Evolutionary conservation across 106 monocot genomes (phyloP).

Genomic region (Dioscorea dumetorum): DNA sequence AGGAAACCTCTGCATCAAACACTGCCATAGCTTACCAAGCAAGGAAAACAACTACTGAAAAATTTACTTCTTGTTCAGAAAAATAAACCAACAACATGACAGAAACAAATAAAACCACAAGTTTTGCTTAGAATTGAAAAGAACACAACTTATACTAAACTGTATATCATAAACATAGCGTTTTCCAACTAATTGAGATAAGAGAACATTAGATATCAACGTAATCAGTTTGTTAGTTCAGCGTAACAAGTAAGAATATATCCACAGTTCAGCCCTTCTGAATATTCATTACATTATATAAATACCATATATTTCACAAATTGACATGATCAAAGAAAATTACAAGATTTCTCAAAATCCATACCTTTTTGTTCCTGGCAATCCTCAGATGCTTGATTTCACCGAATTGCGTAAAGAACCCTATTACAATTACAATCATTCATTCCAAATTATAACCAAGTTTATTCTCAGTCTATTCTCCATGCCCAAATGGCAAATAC

Average conservation of each 20-base stretch:
- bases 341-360: not conserved
- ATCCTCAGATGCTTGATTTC: conserved; percentile 71
- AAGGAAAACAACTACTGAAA: no score
- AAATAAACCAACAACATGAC: not conserved
- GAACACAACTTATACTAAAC: no score
- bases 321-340: not conserved
- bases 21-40: no score
- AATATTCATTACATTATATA: not conserved
- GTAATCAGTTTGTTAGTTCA: no score
- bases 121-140: no score
- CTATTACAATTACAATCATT: conserved; percentile 24
- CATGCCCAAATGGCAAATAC: not conserved
- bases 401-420: conserved; percentile 89
- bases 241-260: not conserved
- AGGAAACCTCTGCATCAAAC: not conserved
- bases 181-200: not conserved
- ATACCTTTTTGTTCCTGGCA: conserved; percentile 78
- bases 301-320: not conserved
- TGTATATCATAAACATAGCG: no score
- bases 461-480: not conserved
- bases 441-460: not conserved
- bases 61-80: no score
- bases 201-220: not conserved
- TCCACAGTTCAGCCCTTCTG: no score
- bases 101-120: no score